Evolutionary conservation across 2,329 filamentous ascomycete species (phyloP).

Genomic region (Colletotrichum limetticola): DNA sequence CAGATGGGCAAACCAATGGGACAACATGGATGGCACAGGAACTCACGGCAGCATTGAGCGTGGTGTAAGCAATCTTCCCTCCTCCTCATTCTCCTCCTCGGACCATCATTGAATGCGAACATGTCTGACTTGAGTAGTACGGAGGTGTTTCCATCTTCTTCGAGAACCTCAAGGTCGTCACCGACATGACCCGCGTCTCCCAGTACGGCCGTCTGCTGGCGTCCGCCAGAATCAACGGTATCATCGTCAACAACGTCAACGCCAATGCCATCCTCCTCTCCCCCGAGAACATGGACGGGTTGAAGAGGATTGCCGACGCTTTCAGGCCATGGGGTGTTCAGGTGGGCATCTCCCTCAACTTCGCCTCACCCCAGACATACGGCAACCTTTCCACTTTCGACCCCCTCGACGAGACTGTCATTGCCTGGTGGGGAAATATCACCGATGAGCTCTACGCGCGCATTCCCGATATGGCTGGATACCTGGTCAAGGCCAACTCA

Average conservation of each 20-base stretch:
- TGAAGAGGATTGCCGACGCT: slow-evolving; percentile 70
- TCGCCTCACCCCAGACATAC: slow-evolving; percentile 69
- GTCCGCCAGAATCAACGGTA: slow-evolving; percentile 73
- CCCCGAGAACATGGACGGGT: slow-evolving; percentile 67
- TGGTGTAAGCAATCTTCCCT: slow-evolving; percentile 47
- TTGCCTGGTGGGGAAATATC: slow-evolving; percentile 71
- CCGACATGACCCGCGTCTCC: slow-evolving; percentile 67
- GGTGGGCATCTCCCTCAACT: slow-evolving; percentile 74
- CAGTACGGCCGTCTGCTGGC: slow-evolving; percentile 75
- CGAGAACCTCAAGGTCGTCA: slow-evolving; percentile 62
- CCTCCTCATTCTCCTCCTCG: neutral
- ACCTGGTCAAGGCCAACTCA: slow-evolving; percentile 77
- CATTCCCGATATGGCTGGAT: slow-evolving; percentile 76
- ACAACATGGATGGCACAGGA: slow-evolving; percentile 67
- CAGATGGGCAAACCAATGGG: slow-evolving; percentile 80
- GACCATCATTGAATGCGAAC: neutral
- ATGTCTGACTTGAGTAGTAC: slow-evolving; percentile 49
- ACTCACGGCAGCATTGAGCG: slow-evolving; percentile 68
- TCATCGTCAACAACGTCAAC: slow-evolving; percentile 79
- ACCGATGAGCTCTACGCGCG: slow-evolving; percentile 68
- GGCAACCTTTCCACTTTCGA: slow-evolving; percentile 71
- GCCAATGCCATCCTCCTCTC: slow-evolving; percentile 69
- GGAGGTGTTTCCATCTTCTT: slow-evolving; percentile 78
- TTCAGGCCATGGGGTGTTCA: slow-evolving; percentile 76
- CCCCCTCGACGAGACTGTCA: slow-evolving; percentile 68